Evolutionary conservation across 345 rosid species (phyloP), one percentile per base, ranked within the genome.

Genomic region (Durio zibethinus): DNA sequence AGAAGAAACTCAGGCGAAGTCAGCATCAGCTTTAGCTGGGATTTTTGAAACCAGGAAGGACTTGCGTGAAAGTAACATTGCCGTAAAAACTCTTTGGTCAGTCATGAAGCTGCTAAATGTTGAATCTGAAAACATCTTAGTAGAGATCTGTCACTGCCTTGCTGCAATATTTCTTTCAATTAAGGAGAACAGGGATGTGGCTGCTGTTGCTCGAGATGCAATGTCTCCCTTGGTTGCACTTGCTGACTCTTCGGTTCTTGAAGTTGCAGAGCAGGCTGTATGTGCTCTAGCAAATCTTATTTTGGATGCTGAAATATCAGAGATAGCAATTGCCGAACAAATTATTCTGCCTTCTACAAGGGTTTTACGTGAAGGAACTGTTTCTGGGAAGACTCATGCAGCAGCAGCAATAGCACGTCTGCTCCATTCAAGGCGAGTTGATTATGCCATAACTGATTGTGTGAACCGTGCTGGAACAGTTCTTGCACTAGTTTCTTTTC

Each of bases 261-360:
- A 92, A 80, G 93, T 97, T 67, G 94, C 94, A 54, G 99, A 97
- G 88, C 97, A 90, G 88, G 99, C 94, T 72, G 87, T 87, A 75
- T 94, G 93, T 69, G 98, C 99, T 66, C 84, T 97, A 82, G 93
- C 99, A 43, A 97, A 97, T 84, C 99, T 97, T 80, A 89, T 97
- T 78, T 82, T 97, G 88, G 99, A 97, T 75, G 63, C 79, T 78
- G 98, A 94, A 84, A 90, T 85, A 72, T 87, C 98, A 15, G 96
- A 89, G 83, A 91, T 80, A 85, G 93, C 91, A 23, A 72, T 84
- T 72, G 86, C 93, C 63, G 94, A 94, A 75, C 94, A 91, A 82
- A 90, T 97, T 80, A 88, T 94, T 81, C 78, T 93, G 85, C 97
- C 98, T 59, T 94, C 98, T 76, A 94, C 99, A 61, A 89, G 94